Base-by-base conservation (phyloP, 345 rosid species). In the Populus ilicifolia region DNA sequence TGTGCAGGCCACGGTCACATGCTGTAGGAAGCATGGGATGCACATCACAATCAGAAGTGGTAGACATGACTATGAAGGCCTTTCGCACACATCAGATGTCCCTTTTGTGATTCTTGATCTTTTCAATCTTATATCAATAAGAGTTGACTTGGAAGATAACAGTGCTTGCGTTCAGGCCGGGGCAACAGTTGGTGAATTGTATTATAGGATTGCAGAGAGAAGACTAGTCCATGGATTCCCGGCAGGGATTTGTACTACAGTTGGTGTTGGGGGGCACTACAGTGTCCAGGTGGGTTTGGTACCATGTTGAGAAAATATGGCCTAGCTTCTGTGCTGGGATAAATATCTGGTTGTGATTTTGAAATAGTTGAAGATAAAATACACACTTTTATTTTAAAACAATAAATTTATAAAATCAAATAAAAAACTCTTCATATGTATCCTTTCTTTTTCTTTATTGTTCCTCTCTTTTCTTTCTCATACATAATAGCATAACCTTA, bases 211-310 rank as follows among this genome's bases (percentile, higher is more conserved):
- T 50, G 56, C 62, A 33, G 48, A 75, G 75, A 20, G 20, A 70
- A 80, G 79, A 38, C 11, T 11, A 3, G 71, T 75, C 3, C 82
- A 70, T 69, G 82, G 75, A 44, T 75, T 80, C 33, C 82, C 79
- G 2, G 82, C 82, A 17, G 82, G 82, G 33, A 1, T 80, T 4
- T 70, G 82, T n/a, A 72, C 82, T 23, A 69, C 82, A 3, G 78
- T 80, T 5, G 82, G 79, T 14, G 54, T 74, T 43, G 82, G 82
- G 1, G 82, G 82, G n/a, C 82, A 79, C 35, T 59, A 74, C 0
- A 74, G 78, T 56, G 78, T 78, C n/a, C n/a, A 69, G 82, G 79
- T 1, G 79, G 82, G 17, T 70, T 74, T 39, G 82, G 82, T 48
- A 70, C 75, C 25, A 8, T 80, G 82, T 39, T 80, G 56, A 62